phyloP scores from a whole-genome alignment of 2,329 filamentous ascomycete genomes.

The Diaporthe humulicola region DNA sequence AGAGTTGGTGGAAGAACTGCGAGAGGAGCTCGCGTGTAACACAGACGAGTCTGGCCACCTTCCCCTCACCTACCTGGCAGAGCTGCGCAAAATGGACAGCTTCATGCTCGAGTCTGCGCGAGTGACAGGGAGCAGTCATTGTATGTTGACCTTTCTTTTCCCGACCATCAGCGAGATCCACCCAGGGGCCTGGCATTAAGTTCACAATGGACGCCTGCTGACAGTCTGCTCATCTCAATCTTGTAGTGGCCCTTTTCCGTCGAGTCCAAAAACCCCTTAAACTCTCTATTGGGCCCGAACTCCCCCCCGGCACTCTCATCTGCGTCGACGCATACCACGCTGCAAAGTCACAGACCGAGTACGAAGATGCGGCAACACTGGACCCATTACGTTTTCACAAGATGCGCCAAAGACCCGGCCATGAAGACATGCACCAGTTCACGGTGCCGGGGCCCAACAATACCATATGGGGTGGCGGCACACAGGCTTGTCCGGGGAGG shows the following conservation, averaged over 20 bases:
- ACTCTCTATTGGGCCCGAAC: conserved; percentile 9
- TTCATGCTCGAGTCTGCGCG: conserved; percentile 18
- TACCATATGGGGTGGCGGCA: conserved; percentile 40
- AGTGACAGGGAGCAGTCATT: conserved; percentile 6
- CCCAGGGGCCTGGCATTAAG: too few species aligned
- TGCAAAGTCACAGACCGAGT: not conserved
- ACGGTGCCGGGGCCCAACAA: not conserved
- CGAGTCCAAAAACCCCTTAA: conserved; percentile 6
- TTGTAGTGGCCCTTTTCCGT: conserved; percentile 12
- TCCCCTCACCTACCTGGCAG: not conserved
- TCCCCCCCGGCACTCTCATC: conserved; percentile 11
- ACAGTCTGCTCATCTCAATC: not conserved
- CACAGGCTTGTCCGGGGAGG: conserved; percentile 50
- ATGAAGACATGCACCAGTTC: conserved; percentile 7
- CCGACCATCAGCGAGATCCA: too few species aligned
- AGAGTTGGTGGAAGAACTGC: conserved; percentile 34
- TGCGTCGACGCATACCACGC: conserved; percentile 11
- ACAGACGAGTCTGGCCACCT: not conserved
- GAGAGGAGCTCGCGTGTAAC: conserved; percentile 28
- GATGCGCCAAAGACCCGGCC: not conserved
- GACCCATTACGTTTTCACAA: not conserved
- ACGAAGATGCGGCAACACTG: not conserved
- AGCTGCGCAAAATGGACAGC: conserved; percentile 25
- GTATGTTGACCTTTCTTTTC: not conserved
- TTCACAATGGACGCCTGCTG: not conserved